Evolutionary conservation across 208 protist genomes (phyloP).

Genomic region (Trypanosomatidae sp.): DNA sequence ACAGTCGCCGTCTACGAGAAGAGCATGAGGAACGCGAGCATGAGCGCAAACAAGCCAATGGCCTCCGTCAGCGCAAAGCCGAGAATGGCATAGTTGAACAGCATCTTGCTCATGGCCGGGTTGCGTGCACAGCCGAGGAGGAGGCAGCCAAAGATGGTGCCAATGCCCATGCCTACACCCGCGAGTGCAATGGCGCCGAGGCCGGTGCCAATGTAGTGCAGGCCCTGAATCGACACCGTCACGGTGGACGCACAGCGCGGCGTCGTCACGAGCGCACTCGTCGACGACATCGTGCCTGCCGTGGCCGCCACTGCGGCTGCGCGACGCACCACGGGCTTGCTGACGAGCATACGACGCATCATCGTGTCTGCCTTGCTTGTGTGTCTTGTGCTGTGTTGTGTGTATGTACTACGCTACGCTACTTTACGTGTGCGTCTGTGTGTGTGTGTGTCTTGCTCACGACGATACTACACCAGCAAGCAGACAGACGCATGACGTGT

Average conservation of each 20-base stretch:
- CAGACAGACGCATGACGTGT: too few relatives aligned
- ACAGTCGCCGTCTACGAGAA: constrained; percentile 53
- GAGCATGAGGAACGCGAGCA: constrained; percentile 83
- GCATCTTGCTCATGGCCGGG: constrained; percentile 63
- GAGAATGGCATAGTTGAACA: constrained; percentile 80
- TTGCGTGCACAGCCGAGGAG: constrained; percentile 58
- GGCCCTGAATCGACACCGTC: constrained; percentile 48
- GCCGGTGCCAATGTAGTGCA: constrained; percentile 67
- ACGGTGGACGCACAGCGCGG: constrained; percentile 46
- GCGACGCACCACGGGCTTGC: constrained; percentile 30
- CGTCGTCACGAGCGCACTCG: constrained; percentile 15
- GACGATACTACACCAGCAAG: too few relatives aligned
- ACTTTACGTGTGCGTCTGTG: too few relatives aligned
- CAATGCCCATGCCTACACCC: constrained; percentile 54
- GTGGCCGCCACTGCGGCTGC: constrained; percentile 9
- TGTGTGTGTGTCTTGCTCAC: too few relatives aligned
- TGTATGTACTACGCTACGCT: background rate
- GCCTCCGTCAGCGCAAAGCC: constrained; percentile 78
- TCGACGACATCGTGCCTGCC: too few relatives aligned
- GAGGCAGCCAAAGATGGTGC: constrained; percentile 56
- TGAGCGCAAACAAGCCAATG: constrained; percentile 74
- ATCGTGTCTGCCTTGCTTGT: too few relatives aligned
- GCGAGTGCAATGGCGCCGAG: constrained; percentile 62
- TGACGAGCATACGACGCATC: constrained; percentile 58
- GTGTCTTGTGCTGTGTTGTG: too few relatives aligned